Percentiles rank a stretch among this genome's conserved stretches.
These are phyloP conservation scores for Vigna radiata DNA, from an alignment of 306 rosid species.

Conservation along the genomic window DNA sequence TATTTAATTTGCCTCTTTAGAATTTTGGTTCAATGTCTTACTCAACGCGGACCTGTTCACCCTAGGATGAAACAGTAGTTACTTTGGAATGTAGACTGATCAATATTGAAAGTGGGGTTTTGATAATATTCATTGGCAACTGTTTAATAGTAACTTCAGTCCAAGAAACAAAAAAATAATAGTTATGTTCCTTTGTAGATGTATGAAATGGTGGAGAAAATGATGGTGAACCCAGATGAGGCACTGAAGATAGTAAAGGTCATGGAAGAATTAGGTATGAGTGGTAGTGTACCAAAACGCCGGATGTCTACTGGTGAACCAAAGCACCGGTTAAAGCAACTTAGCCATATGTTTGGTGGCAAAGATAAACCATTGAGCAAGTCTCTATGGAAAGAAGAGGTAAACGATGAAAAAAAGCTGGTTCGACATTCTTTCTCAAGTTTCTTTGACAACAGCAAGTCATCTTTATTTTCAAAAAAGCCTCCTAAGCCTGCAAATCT, in stretches of 20 bases:
- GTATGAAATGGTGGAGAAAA: conserved; percentile 85
- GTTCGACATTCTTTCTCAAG: conserved; percentile 70
- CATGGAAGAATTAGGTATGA: conserved; percentile 56
- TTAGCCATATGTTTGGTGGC: conserved; percentile 72
- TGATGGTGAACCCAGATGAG: conserved; percentile 81
- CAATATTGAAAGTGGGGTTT: not conserved
- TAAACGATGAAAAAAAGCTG: conserved; percentile 53
- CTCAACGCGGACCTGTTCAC: not conserved
- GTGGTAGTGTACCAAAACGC: conserved; percentile 55
- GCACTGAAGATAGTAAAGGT: conserved; percentile 64
- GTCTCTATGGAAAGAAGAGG: conserved; percentile 52
- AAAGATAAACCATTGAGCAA: conserved; percentile 64
- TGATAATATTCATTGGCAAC: conserved; percentile 10
- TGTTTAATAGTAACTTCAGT: conserved; percentile 3
- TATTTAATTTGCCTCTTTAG: conserved; percentile 1
- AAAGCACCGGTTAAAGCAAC: conserved; percentile 69
- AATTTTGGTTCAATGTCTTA: not conserved
- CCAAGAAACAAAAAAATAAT: not conserved
- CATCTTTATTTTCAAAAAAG: conserved; percentile 81
- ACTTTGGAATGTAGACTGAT: conserved; percentile 6
- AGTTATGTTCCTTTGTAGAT: conserved; percentile 56
- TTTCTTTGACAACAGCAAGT: conserved; percentile 87
- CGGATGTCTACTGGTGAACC: conserved; percentile 52
- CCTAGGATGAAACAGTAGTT: conserved; percentile 4
- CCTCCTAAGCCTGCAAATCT: conserved; percentile 64